phyloP scores from a whole-genome alignment of 2,329 filamentous ascomycete genomes.

The Arthrobotrys iridis region DNA sequence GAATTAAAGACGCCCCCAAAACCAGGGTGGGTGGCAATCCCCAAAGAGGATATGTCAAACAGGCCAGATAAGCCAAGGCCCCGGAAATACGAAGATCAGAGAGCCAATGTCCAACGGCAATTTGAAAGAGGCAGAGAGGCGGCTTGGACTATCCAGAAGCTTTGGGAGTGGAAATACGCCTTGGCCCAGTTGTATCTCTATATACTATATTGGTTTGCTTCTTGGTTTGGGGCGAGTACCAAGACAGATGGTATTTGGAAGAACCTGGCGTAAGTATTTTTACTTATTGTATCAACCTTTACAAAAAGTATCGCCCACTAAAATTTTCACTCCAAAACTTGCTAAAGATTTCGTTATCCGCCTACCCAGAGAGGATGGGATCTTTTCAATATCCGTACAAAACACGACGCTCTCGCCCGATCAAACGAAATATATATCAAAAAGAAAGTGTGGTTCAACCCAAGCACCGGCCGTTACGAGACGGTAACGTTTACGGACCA shows the following conservation, averaged over 20 bases:
- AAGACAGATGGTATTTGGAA: slow-evolving; percentile 7
- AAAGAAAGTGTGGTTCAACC: slow-evolving; percentile 28
- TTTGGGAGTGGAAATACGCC: neutral
- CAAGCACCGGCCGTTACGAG: slow-evolving; percentile 7
- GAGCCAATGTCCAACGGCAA: neutral
- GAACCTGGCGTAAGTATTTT: slow-evolving; percentile 39
- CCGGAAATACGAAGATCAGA: neutral
- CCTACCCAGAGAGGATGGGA: slow-evolving; percentile 13
- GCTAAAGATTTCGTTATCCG: slow-evolving; percentile 18
- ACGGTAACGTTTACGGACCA: slow-evolving; percentile 21
- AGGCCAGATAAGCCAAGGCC: neutral
- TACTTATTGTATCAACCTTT: too few species aligned
- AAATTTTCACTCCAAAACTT: neutral
- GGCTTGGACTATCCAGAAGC: neutral
- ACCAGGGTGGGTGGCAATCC: neutral
- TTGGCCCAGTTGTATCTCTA: neutral
- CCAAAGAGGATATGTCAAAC: neutral
- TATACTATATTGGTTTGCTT: neutral
- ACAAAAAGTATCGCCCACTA: too few species aligned
- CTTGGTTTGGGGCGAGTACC: neutral
- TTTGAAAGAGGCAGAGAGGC: neutral
- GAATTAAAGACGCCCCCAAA: neutral
- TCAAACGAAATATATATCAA: slow-evolving; percentile 9
- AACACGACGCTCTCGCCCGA: neutral
- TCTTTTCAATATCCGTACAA: slow-evolving; percentile 21